Conservation (phyloP, 2,329 filamentous ascomycete genomes). For the Pestalotiopsis sp. region DNA sequence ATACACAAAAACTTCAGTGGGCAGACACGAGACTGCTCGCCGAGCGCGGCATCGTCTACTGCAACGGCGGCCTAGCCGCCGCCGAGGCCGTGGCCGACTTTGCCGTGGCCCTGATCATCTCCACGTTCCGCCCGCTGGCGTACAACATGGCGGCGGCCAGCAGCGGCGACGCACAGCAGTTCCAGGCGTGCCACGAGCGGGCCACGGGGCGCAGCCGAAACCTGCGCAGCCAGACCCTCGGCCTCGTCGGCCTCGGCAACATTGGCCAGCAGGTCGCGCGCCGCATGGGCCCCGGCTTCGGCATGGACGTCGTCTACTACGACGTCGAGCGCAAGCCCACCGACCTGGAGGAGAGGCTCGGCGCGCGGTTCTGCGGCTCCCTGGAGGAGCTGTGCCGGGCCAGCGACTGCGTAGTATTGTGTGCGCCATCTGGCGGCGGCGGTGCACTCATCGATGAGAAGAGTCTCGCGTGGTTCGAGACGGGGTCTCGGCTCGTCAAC, state of each 20-base stretch:
- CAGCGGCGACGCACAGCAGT: constrained; percentile 38
- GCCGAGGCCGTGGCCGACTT: constrained; percentile 76
- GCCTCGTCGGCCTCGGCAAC: constrained; percentile 71
- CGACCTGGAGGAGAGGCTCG: constrained; percentile 41
- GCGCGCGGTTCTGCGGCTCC: constrained; percentile 51
- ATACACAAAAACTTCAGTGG: constrained; percentile 41
- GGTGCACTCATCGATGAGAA: constrained; percentile 50
- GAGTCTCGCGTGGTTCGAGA: constrained; percentile 53
- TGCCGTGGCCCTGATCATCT: constrained; percentile 69
- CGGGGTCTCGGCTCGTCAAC: constrained; percentile 64
- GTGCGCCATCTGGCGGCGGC: constrained; percentile 51
- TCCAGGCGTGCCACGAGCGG: constrained; percentile 61
- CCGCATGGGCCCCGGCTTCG: constrained; percentile 59
- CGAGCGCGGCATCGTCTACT: constrained; percentile 68
- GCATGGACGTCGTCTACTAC: constrained; percentile 68
- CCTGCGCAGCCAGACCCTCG: constrained; percentile 62
- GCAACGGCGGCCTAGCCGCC: constrained; percentile 71
- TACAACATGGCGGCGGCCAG: constrained; percentile 64
- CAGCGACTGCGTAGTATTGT: constrained; percentile 65
- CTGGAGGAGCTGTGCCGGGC: constrained; percentile 54
- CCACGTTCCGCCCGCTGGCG: constrained; percentile 68
- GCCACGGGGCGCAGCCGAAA: constrained; percentile 65
- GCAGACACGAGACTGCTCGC: constrained; percentile 62
- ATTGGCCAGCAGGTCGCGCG: constrained; percentile 66
- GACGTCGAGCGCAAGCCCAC: constrained; percentile 56